Evolutionary conservation across 768 basidiomycete species (phyloP), one percentile per base, ranked within the genome.

Genomic region (Russula foetens): DNA sequence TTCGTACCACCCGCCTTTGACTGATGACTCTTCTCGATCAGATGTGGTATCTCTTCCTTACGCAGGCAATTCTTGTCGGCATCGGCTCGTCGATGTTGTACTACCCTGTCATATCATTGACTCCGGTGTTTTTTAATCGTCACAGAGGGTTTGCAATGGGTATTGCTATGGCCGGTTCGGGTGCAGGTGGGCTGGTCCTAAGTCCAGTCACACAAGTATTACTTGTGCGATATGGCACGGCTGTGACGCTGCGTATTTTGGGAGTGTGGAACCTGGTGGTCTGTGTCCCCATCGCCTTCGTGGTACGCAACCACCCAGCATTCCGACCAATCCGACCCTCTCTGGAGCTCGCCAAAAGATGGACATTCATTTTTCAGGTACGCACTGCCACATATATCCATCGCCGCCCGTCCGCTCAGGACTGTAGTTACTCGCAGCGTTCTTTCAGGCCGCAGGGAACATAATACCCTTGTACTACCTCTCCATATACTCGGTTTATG

Each of bases 61-160:
- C 77, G 2, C 77, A 78, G 63, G 73, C 71, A 2, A 58, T 79
- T 21, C 67, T 78, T 6, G 76, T 77, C 46, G 77, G 77, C 11
- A 54, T 79, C 39, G 77, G 76, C 3, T 74, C 76, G 1, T 76
- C 76, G 3, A 68, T 78, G 67, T 74, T 75, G 56, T 78, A 78
- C 64, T 78, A 76, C 59, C 76, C 77, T 2, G 71, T 77, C 51
- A 75, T 76, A 67, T 72, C 73, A 29, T 68, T 77, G 21, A 74
- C 75, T 0, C 78, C 77, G 2, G 65, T 70, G 23, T 78, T 74
- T 64, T 79, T 79, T 53, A 75, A 76, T 58, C 69, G 72, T n/a
- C 73, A 77, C 54, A 74, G 77, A 7, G 78, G 77, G 17, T 74
- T 77, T 35, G 78, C 78, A 0, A 74, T 78, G 73, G 77, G 77